A percentile compares a stretch with the other conserved stretches of the same genome.
These are phyloP conservation scores for Blastocystis sp. DNA, from an alignment of 352 stramenopile genomes.

Conservation along the genomic window DNA sequence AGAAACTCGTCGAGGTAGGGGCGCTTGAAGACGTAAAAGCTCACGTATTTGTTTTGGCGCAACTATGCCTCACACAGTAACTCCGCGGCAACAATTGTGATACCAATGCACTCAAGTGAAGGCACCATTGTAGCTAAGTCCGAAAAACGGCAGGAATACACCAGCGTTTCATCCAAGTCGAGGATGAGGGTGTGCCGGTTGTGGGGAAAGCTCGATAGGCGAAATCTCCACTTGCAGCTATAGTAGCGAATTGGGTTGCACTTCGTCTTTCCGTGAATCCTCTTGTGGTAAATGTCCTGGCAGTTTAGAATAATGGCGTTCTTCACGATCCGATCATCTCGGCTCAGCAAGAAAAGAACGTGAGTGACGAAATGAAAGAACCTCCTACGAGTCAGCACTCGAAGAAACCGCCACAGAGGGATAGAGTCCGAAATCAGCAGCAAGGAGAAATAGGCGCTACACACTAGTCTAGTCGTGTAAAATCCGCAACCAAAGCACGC, in stretches of 20 bases:
- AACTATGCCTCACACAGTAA: not conserved
- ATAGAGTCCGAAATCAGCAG: conserved; percentile 42
- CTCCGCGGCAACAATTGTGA: conserved; percentile 22
- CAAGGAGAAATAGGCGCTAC: not conserved
- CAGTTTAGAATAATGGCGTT: conserved; percentile 40
- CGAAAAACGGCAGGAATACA: conserved; percentile 61
- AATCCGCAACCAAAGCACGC: not conserved
- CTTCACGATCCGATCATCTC: not conserved
- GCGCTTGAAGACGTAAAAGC: conserved; percentile 68
- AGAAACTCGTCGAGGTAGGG: conserved; percentile 61
- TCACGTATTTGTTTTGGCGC: conserved; percentile 63
- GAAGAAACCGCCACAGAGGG: not conserved
- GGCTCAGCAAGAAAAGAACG: conserved; percentile 23
- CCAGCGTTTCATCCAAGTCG: conserved; percentile 64
- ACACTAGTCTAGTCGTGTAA: not conserved
- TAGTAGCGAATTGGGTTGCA: conserved; percentile 63
- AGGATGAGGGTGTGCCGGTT: conserved; percentile 57
- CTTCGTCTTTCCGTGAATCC: conserved; percentile 59
- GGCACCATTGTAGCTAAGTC: conserved; percentile 53
- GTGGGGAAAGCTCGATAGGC: conserved; percentile 1
- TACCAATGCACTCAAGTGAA: conserved; percentile 64
- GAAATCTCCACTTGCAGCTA: conserved; percentile 8
- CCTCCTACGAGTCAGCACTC: not conserved
- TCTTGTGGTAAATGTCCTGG: conserved; percentile 62
- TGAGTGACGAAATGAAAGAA: not conserved